Base-by-base conservation (phyloP, 805 yeast genomes). In the Wickerhamiella bombiphila region DNA sequence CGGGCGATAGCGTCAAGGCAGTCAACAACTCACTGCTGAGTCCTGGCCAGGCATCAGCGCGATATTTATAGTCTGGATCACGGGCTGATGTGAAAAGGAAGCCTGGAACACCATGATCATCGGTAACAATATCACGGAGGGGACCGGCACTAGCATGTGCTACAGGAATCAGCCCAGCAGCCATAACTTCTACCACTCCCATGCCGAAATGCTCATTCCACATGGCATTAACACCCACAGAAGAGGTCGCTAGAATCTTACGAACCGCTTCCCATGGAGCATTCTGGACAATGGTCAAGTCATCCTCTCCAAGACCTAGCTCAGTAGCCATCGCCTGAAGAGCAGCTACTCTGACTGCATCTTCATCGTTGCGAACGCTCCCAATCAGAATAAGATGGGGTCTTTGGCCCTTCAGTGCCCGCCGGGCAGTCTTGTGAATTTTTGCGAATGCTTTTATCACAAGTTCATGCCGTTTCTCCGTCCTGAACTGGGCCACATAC, bases 201-300 rank as follows among this genome's bases (percentile, higher is more conserved):
- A 91, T 91, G 15, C 99, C 99, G 57, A 91, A 91, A 61, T 91
- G 99, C 62, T 91, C 99, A 59, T 91, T 91, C 98, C 98, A 91
- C 99, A 91, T 91, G 22, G 94, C 85, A 52, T 91, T 88, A 29
- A 91, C 63, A 4, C 98, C 98, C 51, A 72, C 74, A 19, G 74
- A 70, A 2, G 83, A 70, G 11, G 56, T 60, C 9, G 61, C 49
- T 24, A 93, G 62, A 38, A 71, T 66, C 21, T 59, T 52, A 37
- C 72, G 61, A 11, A 93, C 74, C 14, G 64, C 67, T 1, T 63
- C 65, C 60, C 81, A 81, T 7, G 82, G 67, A 20, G 88, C 78
- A 58, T 91, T 93, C 4, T 80, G 67, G 0, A 75, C 61, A 50
- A 85, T 77, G 33, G 70, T 64, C 9, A 67, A 56, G 15, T 66